A percentile compares a stretch with the other conserved stretches of the same genome.
phyloP scores from a whole-genome alignment of 2,329 filamentous ascomycete genomes.

The Paramyrothecium roridum region DNA sequence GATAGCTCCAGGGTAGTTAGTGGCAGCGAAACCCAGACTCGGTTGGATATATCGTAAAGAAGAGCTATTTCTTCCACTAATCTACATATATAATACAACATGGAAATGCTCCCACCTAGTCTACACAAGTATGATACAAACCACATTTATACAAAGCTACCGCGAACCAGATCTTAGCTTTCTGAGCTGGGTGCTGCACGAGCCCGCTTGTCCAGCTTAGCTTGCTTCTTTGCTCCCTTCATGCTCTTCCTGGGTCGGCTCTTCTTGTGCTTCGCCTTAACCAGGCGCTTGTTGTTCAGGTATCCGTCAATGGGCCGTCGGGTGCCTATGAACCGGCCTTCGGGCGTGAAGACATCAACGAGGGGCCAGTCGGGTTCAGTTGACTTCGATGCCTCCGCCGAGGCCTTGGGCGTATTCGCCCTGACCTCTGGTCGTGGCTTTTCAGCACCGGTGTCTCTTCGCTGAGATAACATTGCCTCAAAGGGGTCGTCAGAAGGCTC shows the following conservation, averaged over 20 bases:
- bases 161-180: background rate
- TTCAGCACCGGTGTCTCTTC: constrained; percentile 13
- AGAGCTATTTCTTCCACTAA: no score
- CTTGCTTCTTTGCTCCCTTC: constrained; percentile 53
- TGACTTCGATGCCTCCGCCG: constrained; percentile 6
- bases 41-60: no score
- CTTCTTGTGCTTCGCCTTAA: constrained; percentile 44
- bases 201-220: constrained; percentile 24
- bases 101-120: no score
- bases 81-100: no score
- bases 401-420: constrained; percentile 6
- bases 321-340: constrained; percentile 73
- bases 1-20: no score
- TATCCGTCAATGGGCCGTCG: constrained; percentile 71
- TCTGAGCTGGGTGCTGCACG: background rate
- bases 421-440: background rate
- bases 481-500: constrained; percentile 14
- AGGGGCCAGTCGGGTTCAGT: constrained; percentile 55
- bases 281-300: constrained; percentile 55
- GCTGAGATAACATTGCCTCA: constrained; percentile 18
- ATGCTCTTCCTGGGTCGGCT: constrained; percentile 66
- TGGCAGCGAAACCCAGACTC: no score
- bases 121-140: background rate
- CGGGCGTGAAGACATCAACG: constrained; percentile 81
- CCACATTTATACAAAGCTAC: background rate